Conservation (phyloP, 345 rosid genomes). For the Eucalyptus polyanthemos region DNA sequence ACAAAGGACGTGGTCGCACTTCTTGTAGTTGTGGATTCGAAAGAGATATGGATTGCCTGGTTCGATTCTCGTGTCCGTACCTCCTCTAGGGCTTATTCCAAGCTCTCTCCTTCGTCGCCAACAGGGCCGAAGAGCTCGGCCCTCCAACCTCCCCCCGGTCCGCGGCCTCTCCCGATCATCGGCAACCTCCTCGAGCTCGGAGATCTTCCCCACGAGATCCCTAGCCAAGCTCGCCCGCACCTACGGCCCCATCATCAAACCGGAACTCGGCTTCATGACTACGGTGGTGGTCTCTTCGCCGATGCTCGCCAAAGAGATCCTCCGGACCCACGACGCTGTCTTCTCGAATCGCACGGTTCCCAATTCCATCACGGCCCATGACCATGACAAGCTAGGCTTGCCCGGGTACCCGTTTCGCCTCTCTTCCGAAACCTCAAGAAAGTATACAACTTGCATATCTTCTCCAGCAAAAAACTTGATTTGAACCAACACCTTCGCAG, state of each 20-base stretch:
- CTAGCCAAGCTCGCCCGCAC: constrained; percentile 18
- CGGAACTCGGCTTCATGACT: neutral
- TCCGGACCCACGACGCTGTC: constrained; percentile 17
- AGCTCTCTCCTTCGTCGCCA: neutral
- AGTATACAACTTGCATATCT: neutral
- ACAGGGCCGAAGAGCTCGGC: no score
- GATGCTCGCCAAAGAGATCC: constrained; percentile 1
- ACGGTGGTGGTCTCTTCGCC: constrained; percentile 4
- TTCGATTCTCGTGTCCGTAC: neutral
- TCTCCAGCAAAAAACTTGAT: constrained; percentile 1
- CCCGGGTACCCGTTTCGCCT: neutral
- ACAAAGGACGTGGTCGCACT: no score
- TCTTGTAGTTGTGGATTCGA: no score
- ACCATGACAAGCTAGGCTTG: constrained; percentile 6
- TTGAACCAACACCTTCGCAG: neutral
- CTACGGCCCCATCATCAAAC: constrained; percentile 25
- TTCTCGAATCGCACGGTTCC: constrained; percentile 3
- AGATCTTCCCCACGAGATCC: constrained; percentile 11
- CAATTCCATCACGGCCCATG: neutral
- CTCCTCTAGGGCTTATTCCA: neutral
- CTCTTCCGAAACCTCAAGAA: constrained; percentile 21
- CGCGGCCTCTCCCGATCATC: constrained; percentile 12
- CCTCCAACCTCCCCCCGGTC: constrained; percentile 15
- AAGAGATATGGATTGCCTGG: neutral
- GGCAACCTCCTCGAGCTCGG: constrained; percentile 33